Evolutionary conservation across 2,329 filamentous ascomycete species (phyloP), one percentile per base, ranked within the genome.

Genomic region (Botrytis hyacinthi): DNA sequence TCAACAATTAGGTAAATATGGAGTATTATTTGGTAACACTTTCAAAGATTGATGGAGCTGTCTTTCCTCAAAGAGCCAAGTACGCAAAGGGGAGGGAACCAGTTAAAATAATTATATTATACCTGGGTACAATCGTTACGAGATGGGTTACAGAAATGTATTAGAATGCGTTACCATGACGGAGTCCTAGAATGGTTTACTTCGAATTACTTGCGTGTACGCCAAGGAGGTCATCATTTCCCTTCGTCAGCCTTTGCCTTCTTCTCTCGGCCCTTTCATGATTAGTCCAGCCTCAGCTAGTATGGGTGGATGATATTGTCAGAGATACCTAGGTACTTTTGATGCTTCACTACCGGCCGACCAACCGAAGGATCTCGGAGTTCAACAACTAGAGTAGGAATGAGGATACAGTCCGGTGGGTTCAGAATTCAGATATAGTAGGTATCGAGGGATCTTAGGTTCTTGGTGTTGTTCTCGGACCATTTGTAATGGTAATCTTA

Each of bases 21-120:
- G 63, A 66, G 63, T 35, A 66, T 26, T 48, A 48, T 48, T 66
- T 66, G 20, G 20, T 66, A 66, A 66, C 42, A 66, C 63, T 9
- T 48, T 66, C 44, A 14, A 1, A 26, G 7, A 54, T 16, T 16
- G 20, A 66, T 35, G 42, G 63, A 37, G 63, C 42, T 35, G 42
- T 51, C n/a, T 35, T 66, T 48, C 62, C 62, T 14, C 62, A 66
- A 66, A 37, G 32, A 35, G 44, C 22, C 18, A 48, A 48, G 26
- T 48, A 3, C 51, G 26, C 4, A 16, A 22, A 48, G 16, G 9
- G 63, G 22, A 14, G 44, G 10, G 18, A 4, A 42, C 60, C 37
- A 62, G 60, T 42, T 3, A 62, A 18, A 42, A n/a, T 26, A 6
- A 9, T 62, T n/a, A 40, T 26, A 62, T 62, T 29, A 18, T 66